Evolutionary conservation across 129 eudicot species (phyloP), one percentile per base, ranked within the genome.

Genomic region (Saposhnikovia divaricata): DNA sequence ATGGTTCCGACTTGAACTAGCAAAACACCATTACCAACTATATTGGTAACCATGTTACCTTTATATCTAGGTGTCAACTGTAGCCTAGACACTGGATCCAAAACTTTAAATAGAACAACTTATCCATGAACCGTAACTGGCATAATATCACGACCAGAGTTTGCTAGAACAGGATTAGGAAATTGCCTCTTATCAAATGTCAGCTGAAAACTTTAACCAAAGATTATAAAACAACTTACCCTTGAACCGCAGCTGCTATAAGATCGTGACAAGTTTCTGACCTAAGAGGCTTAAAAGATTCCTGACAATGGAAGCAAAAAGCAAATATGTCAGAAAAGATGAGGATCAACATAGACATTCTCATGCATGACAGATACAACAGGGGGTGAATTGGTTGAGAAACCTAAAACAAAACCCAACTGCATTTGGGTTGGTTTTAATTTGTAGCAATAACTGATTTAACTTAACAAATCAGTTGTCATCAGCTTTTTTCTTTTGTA

Each of bases 71-170:
- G 27, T 55, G 27, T 21, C 27, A 63, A 70, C 23, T 37, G n/a
- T 16, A 1, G 38, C 45, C 44, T 14, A 55, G 65, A 21, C 23
- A 70, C 46, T 7, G 8, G 5, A 45, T 9, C 74, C 48, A 31
- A 50, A 34, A 48, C n/a, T 50, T 39, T 50, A 7, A 38, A 21
- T 57, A 57, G 65, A 75, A 69, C 55, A 83, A 77, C 94, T 86
- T 85, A 94, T 97, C 93, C 98, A 80, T 94, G 87, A 77, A 94
- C 98, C 98, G 91, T 91, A 28, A 91, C 91, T 31, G 98, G 93
- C 76, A 91, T 91, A 23, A 91, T 89, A 86, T 94, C 97, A 44
- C 93, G 91, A 18, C 97, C 97, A 80, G 90, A 90, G 72, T 74
- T 86, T 53, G 98, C 92, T 74, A 89, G 89, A 86, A 94, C 90